Evolutionary conservation across 2,329 filamentous ascomycete genomes (phyloP).

Genomic region (Cladophialophora chaetospira): DNA sequence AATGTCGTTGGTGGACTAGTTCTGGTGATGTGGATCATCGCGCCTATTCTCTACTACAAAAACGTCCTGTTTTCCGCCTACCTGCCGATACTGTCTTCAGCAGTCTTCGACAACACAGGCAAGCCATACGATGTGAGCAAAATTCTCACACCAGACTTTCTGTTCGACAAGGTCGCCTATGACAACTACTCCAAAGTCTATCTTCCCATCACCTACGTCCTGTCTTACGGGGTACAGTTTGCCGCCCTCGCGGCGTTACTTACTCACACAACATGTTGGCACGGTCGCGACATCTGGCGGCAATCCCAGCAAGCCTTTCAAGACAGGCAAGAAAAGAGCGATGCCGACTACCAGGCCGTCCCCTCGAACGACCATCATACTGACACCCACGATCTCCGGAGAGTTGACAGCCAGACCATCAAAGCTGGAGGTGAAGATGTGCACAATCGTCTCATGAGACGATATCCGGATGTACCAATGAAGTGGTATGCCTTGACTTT

Average conservation of each 20-base stretch:
- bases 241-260: slow-evolving; percentile 77
- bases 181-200: slow-evolving; percentile 81
- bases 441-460: slow-evolving; percentile 79
- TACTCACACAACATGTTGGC: slow-evolving; percentile 81
- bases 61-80: slow-evolving; percentile 81
- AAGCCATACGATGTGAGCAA: slow-evolving; percentile 77
- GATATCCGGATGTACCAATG: slow-evolving; percentile 79
- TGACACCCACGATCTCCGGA: slow-evolving; percentile 7
- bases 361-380: slow-evolving; percentile 32
- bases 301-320: slow-evolving; percentile 72
- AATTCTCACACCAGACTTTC: slow-evolving; percentile 74
- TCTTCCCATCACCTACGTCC: slow-evolving; percentile 80
- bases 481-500: slow-evolving; percentile 80
- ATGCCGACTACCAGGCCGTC: slow-evolving; percentile 58
- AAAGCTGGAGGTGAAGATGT: slow-evolving; percentile 68
- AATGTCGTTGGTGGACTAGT: slow-evolving; percentile 80
- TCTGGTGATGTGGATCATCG: slow-evolving; percentile 81
- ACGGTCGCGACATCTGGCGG: slow-evolving; percentile 77
- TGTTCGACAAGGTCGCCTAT: slow-evolving; percentile 77
- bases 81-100: slow-evolving; percentile 81
- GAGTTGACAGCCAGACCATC: slow-evolving; percentile 22
- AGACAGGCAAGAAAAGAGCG: slow-evolving; percentile 59
- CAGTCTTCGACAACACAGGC: slow-evolving; percentile 83
- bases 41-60: slow-evolving; percentile 76
- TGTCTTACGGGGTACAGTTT: slow-evolving; percentile 85